Conservation (phyloP, 2,329 filamentous ascomycete species). For the Penicillium sp. region DNA sequence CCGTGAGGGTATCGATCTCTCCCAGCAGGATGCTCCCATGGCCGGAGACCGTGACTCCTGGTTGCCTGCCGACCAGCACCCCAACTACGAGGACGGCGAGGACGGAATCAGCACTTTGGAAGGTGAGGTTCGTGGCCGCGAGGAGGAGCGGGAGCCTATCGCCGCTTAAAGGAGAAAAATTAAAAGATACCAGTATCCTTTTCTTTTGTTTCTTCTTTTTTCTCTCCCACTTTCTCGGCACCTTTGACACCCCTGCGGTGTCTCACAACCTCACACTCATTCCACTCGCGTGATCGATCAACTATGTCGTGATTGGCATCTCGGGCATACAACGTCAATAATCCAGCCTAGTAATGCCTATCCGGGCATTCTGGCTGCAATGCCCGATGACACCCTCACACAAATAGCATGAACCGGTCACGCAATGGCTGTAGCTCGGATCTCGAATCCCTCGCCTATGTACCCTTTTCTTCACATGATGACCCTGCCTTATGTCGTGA, state of each 20-base stretch:
- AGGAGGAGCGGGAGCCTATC: constrained; percentile 37
- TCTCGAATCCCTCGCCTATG: neutral
- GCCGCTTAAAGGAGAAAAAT: constrained; percentile 13
- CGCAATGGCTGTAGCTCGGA: neutral
- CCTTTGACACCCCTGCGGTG: neutral
- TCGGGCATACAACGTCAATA: neutral
- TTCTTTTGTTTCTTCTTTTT: constrained; percentile 1
- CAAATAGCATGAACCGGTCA: neutral
- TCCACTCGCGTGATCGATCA: neutral
- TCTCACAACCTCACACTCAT: neutral
- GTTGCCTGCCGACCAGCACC: constrained; percentile 69
- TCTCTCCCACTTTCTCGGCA: neutral
- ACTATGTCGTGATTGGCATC: neutral
- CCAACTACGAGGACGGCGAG: constrained; percentile 47
- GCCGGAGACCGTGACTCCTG: constrained; percentile 77
- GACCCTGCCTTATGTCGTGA: constrained; percentile 17
- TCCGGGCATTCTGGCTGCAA: neutral
- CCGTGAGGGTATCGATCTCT: constrained; percentile 77
- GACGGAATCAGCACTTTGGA: constrained; percentile 35
- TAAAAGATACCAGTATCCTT: neutral
- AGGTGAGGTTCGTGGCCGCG: constrained; percentile 36
- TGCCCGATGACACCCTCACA: neutral
- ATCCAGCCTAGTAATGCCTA: neutral
- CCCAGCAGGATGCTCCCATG: constrained; percentile 75
- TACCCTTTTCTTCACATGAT: constrained; percentile 2